Percentiles rank a stretch among this genome's conserved stretches.
Evolutionary conservation across 2,329 filamentous ascomycete genomes (phyloP).

Genomic region (Lasiodiplodia gonubiensis): DNA sequence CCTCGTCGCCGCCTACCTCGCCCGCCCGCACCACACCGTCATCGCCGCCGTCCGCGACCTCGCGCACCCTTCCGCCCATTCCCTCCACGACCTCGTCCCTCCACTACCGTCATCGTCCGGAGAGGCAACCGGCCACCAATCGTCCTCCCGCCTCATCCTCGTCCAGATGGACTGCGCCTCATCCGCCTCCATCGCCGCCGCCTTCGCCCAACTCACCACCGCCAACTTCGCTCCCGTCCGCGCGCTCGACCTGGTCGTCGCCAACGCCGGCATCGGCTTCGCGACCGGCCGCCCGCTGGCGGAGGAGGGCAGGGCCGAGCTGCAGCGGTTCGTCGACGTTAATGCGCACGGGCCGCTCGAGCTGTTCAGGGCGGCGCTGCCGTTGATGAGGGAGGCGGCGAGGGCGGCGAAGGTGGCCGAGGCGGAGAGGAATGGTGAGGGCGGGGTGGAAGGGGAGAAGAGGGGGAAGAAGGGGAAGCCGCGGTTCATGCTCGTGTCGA

Average conservation of each 20-base stretch:
- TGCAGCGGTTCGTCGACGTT: conserved; percentile 31
- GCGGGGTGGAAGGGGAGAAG: no score
- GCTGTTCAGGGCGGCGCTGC: conserved; percentile 31
- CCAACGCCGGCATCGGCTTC: conserved; percentile 45
- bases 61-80: conserved; percentile 33
- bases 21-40: conserved; percentile 46
- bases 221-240: conserved; percentile 38
- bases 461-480: conserved; percentile 3
- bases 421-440: no score
- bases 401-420: not conserved
- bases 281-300: not conserved
- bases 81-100: conserved; percentile 37
- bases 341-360: conserved; percentile 34
- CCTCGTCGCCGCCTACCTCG: conserved; percentile 44
- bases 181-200: not conserved
- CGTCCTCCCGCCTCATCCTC: not conserved
- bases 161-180: not conserved
- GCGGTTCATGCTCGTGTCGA: conserved; percentile 34
- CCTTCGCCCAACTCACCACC: conserved; percentile 35
- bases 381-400: conserved; percentile 28
- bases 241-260: conserved; percentile 46
- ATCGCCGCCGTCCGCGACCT: conserved; percentile 49
- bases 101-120: not conserved
- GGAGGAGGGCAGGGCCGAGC: conserved; percentile 6
- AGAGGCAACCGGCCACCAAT: not conserved